phyloP scores from a whole-genome alignment of 148 eudicot species.

The Rhododendron ferrugineum region DNA sequence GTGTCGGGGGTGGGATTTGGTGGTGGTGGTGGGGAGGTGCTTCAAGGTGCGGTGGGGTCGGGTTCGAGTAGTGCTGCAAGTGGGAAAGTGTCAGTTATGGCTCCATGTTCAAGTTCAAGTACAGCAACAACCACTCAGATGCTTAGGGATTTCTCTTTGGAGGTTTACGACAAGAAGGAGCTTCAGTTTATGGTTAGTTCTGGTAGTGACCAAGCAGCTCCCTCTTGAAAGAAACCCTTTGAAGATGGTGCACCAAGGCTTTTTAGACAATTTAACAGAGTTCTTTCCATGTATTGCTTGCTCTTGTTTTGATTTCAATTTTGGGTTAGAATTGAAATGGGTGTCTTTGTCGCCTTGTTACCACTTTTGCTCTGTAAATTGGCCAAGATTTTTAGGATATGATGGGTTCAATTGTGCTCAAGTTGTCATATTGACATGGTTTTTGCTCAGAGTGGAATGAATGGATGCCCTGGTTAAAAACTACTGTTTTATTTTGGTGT shows the following conservation, averaged over 20 bases:
- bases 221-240: neutral
- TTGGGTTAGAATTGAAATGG: neutral
- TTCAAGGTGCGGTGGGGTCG: constrained; percentile 11
- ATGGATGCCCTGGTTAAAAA: neutral
- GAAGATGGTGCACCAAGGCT: neutral
- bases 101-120: constrained; percentile 30
- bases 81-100: constrained; percentile 30
- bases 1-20: constrained; percentile 13
- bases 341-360: neutral
- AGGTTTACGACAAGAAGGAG: constrained; percentile 63
- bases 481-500: too few relatives aligned
- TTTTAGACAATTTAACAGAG: neutral
- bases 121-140: constrained; percentile 13
- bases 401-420: neutral
- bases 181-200: constrained; percentile 57
- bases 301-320: neutral
- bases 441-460: too few relatives aligned
- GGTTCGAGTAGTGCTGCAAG: constrained; percentile 18
- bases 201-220: neutral
- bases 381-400: neutral
- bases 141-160: constrained; percentile 66
- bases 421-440: neutral
- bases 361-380: neutral
- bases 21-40: constrained; percentile 12
- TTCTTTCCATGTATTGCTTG: neutral